Base-by-base conservation (phyloP, 495 filamentous ascomycete species). In the Arthonia radiata region DNA sequence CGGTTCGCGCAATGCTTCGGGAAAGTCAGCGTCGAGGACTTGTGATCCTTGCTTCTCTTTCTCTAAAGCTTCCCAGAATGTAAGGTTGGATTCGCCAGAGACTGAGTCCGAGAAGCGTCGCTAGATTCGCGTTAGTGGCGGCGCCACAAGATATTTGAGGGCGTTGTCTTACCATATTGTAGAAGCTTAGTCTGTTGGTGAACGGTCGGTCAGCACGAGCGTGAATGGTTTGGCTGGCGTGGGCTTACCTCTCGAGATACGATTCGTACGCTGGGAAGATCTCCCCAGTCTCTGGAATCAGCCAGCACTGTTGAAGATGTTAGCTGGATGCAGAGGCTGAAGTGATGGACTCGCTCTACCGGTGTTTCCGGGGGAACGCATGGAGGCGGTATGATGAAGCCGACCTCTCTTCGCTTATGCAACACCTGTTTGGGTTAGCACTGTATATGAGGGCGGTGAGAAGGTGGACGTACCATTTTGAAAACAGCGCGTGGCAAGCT, bases 101-200 rank as follows among this genome's bases (percentile, higher is more conserved):
- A 93, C 83, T 35, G 86, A 72, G 46, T 83, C 92, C 28, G 83
- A 90, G 42, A 94, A 99, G 24, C 71, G 67, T 33, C 70, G 74
- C 66, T 86, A 37, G 24, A 11, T 6, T 11, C 19, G 6, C 11
- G 6, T 6, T 22, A 6, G 11, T 6, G 6, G 19, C 19, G 6
- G 19, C 19, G 6, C 19, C 19, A 11, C 11, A 6, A 22, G 19
- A 22, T 6, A 22, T 11, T 11, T 22, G 19, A 11, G 19, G 19
- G 6, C 19, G 11, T 7, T 7, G 11, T 7, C 6, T 6, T 11
- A 22, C 19, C 19, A 7, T 6, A 7, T 22, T 6, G 19, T 22
- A 22, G 19, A 7, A 22, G 19, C 11, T 11, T 11, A 22, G 11
- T 22, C 19, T 22, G 19, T 22, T 22, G 19, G 19, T 22, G 11